Evolutionary conservation across 2,329 filamentous ascomycete genomes (phyloP), one percentile per base, ranked within the genome.

Genomic region (Bimuria novae-zelandiae): DNA sequence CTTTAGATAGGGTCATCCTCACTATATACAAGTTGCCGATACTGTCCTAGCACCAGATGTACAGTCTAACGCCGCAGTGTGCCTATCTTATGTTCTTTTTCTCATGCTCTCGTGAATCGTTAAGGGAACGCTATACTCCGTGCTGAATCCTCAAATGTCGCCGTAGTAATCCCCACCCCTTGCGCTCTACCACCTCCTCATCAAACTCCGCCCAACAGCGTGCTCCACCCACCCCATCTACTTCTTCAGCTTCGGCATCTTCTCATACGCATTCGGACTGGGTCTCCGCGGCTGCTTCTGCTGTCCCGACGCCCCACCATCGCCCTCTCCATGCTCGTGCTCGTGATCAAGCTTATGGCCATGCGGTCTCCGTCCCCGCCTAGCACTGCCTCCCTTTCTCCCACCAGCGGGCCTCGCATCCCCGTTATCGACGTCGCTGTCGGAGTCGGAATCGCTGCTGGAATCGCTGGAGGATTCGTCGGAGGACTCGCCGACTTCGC

Each of bases 241-340:
- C 50, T 72, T 70, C 49, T 61, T 67, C 46, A 82, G 57, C 60
- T 83, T 84, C 10, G 86, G 86, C 71, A 90, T 83, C 73, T 87
- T 89, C 75, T 93, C 89, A 67, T 93, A 93, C 1, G 89, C 89
- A 73, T 93, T 93, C 19, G 89, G 89, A 66, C 89, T 91, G 16
- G 87, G 84, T 64, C 78, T 80, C 60, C 83, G 60, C 30, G 62
- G 76, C 66, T 69, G 76, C 71, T 60, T 71, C 64, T 66, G 75
- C 67, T 55, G 77, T 3, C 68, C 45, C 3, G 56, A 61, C 29
- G 52, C 65, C 11, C 73, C 74, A 50, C 68, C 65, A 36, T 74
- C 63, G 12, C 66, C 62, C 48, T 60, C 41, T 21, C 42, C 64
- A 51, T 74, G 75, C 25, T 75, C 74, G 53, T 77, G 77, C 43